These are phyloP conservation scores for Chaetomiaceae sp. DNA, from an alignment of 2,329 filamentous ascomycete species.

Conservation along the genomic window DNA sequence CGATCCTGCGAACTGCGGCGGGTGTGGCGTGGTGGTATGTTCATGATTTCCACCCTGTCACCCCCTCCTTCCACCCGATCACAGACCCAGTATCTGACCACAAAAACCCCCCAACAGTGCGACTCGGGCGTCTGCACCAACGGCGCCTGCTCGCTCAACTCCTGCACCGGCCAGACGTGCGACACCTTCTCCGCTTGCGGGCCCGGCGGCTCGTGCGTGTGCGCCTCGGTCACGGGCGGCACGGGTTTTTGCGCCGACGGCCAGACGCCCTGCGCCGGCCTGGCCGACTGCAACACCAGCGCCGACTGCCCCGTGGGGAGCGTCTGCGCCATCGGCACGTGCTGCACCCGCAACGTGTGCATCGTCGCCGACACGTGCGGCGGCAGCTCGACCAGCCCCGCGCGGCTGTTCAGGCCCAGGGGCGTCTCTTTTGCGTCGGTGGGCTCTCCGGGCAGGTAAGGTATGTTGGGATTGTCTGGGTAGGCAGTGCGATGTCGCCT, in stretches of 20 bases:
- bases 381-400: neutral
- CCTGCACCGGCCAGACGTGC: slow-evolving; percentile 18
- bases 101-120: slow-evolving; percentile 4
- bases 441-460: neutral
- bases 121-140: slow-evolving; percentile 15
- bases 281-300: slow-evolving; percentile 15
- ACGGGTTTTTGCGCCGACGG: slow-evolving; percentile 21
- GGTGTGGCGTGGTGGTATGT: neutral
- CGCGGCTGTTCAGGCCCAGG: neutral
- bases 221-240: slow-evolving; percentile 16
- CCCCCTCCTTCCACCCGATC: neutral
- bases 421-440: neutral
- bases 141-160: slow-evolving; percentile 18
- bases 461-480: neutral
- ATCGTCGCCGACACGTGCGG: slow-evolving; percentile 16
- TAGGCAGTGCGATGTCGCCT: no score
- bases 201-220: slow-evolving; percentile 19
- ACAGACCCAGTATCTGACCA: neutral
- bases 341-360: slow-evolving; percentile 20
- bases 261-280: slow-evolving; percentile 17
- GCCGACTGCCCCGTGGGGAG: slow-evolving; percentile 15
- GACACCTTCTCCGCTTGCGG: slow-evolving; percentile 16
- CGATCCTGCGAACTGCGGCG: neutral
- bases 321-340: slow-evolving; percentile 19
- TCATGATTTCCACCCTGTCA: neutral